Evolutionary conservation across 2,329 filamentous ascomycete species (phyloP), one percentile per base, ranked within the genome.

Genomic region (Neofusicoccum sp.): DNA sequence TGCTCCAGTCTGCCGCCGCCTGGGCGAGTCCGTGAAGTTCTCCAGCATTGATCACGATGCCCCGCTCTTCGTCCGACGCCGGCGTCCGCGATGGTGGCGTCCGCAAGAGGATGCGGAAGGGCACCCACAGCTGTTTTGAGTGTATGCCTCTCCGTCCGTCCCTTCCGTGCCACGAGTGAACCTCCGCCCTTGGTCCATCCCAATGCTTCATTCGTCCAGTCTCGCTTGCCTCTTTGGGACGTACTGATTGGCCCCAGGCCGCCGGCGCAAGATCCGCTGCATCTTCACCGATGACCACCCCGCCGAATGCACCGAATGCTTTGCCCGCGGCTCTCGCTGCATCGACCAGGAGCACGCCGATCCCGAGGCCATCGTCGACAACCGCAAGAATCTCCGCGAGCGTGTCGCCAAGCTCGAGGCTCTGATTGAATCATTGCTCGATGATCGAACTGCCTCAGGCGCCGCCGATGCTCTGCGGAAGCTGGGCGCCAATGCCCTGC

Each of bases 261-360:
- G 79, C 41, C 76, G 80, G 38, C 77, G 80, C 54, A 82, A 82
- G 69, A 79, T 81, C 30, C 74, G 76, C 57, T 83, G 80, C 67
- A 76, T 79, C 56, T 80, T 74, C 60, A 69, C 70, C 28, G 62
- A 70, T n/a, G 73, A 73, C 38, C 75, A 72, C 53, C 71, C 73
- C 11, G 67, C 72, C 26, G 67, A 73, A 56, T 82, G 79, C 66
- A 75, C 74, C 31, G 77, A 76, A 64, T 82, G 80, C 69, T 74
- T 73, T 53, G 69, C 76, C 34, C 77, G 80, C 58, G 76, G 74
- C 3, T 76, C 75, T 31, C 66, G 69, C 48, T 83, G 80, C 68
- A 71, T 78, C 40, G 71, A 80, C 54, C 80, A 83, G 63, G 75
- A 77, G 60, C 66, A 74, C 67, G 75, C 73, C 40, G 70, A 73